Base-by-base conservation (phyloP, 1,284 basidiomycete species). In the Trametes pubescens region DNA sequence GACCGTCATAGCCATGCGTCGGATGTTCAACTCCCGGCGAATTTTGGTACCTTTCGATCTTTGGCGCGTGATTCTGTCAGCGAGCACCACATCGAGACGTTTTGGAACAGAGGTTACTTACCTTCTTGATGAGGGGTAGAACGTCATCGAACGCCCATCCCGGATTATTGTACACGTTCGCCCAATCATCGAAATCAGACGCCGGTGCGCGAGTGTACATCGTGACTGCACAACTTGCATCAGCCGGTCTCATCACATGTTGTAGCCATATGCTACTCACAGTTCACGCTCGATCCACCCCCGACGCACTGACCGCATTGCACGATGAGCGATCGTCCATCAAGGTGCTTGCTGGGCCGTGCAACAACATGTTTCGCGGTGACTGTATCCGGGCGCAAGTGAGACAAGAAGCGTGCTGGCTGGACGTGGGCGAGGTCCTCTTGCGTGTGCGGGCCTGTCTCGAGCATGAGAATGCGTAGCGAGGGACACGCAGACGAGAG, bases 181-280 rank as follows among this genome's bases (percentile, higher is more conserved):
- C 80, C 85, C 84, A 86, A 61, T 81, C 82, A 58, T 86, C 82
- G 57, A 81, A 86, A 69, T 86, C 85, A 4, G 85, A 85, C n/a
- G 82, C 79, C 13, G 81, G 73, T 1, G 82, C 79, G 14, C 86
- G 81, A 22, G 79, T 83, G 61, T 87, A 87, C 71, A 82, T 77
- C 64, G 79, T 77, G 65, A 70, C 72, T 73, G 24, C 16, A n/a
- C 10, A 24, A 21, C 16, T 44, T 5, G 47, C 37, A 35, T 62
- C n/a, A 57, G 58, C 47, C 16, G 16, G n/a, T 2, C 21, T 21
- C 9, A 16, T 34, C 0, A 29, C 2, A 26, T 49, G 2, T 14
- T 8, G 21, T 8, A 44, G 43, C 37, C 10, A 46, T 43, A 18
- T 57, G 29, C 29, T 32, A 32, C 29, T 32, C 29, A 86, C 87